phyloP scores from a whole-genome alignment of 768 basidiomycete species.

The Vararia minispora region DNA sequence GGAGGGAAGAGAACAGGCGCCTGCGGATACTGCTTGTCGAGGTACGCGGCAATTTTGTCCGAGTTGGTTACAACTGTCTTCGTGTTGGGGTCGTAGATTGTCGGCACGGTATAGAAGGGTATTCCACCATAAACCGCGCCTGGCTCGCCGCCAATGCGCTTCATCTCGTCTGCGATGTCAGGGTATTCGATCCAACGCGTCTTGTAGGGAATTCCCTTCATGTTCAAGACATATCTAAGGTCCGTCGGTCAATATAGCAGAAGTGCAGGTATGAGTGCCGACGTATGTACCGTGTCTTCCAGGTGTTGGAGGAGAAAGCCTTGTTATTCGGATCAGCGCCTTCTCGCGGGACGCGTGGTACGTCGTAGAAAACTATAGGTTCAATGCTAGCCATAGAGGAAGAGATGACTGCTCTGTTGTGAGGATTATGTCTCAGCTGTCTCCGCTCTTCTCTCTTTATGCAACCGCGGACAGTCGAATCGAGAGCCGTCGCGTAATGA shows the following conservation, averaged over 20 bases:
- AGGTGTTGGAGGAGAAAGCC: constrained; percentile 26
- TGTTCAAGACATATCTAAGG: constrained; percentile 24
- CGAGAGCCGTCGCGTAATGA: no score
- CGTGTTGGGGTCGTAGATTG: constrained; percentile 36
- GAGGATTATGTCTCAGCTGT: no score
- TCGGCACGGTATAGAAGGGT: constrained; percentile 34
- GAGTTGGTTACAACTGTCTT: constrained; percentile 30
- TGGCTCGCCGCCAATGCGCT: constrained; percentile 24
- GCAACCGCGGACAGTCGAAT: no score
- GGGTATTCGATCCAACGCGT: constrained; percentile 38
- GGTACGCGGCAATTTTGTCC: constrained; percentile 34
- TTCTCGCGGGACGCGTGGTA: no score
- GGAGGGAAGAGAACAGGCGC: background rate
- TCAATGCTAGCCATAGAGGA: no score
- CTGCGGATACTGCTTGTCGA: constrained; percentile 36
- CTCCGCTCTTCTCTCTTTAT: no score
- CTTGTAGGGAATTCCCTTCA: constrained; percentile 28
- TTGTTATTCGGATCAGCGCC: no score
- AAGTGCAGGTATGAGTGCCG: no score
- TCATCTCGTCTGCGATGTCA: constrained; percentile 28
- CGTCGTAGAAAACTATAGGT: no score
- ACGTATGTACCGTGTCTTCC: constrained; percentile 20
- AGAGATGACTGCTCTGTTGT: no score
- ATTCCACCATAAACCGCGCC: constrained; percentile 21
- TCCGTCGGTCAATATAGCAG: no score